These are phyloP conservation scores for Lentinula novae-zelandiae DNA, from an alignment of 1,284 basidiomycete species.

Conservation along the genomic window DNA sequence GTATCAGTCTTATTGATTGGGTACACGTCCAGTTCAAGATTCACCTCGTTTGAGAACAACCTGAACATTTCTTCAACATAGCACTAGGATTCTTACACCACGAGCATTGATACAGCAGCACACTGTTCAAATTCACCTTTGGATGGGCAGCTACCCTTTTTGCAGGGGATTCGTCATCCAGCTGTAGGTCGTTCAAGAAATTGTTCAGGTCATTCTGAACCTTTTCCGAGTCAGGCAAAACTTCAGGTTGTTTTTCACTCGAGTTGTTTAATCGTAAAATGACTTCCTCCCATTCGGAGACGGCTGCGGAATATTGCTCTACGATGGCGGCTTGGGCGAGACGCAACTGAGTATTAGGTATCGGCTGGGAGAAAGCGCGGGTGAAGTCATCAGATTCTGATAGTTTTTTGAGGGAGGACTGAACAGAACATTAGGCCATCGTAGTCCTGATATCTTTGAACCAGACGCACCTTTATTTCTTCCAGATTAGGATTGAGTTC, in stretches of 20 bases:
- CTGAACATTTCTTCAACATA: constrained; percentile 15
- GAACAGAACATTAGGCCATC: background rate
- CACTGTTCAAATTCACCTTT: constrained; percentile 14
- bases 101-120: constrained; percentile 14
- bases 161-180: constrained; percentile 14
- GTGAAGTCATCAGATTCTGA: constrained; percentile 14
- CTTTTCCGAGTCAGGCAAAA: constrained; percentile 3
- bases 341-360: constrained; percentile 13
- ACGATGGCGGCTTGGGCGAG: constrained; percentile 15
- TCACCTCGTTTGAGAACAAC: constrained; percentile 21
- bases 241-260: background rate
- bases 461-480: no score
- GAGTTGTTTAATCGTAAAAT: constrained; percentile 5
- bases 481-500: no score
- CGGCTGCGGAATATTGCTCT: constrained; percentile 13
- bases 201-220: constrained; percentile 16
- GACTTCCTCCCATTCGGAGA: constrained; percentile 13
- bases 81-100: constrained; percentile 17
- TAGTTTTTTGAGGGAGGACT: constrained; percentile 42
- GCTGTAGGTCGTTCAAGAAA: constrained; percentile 15
- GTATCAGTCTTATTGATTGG: background rate
- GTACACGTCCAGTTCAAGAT: background rate
- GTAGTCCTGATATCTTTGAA: no score
- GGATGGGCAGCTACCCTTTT: constrained; percentile 15
- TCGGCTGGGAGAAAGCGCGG: constrained; percentile 4